Percentiles rank a stretch among this genome's conserved stretches.
Conservation (phyloP, 2,329 filamentous ascomycete species). For the Diaporthe aspalathi region DNA sequence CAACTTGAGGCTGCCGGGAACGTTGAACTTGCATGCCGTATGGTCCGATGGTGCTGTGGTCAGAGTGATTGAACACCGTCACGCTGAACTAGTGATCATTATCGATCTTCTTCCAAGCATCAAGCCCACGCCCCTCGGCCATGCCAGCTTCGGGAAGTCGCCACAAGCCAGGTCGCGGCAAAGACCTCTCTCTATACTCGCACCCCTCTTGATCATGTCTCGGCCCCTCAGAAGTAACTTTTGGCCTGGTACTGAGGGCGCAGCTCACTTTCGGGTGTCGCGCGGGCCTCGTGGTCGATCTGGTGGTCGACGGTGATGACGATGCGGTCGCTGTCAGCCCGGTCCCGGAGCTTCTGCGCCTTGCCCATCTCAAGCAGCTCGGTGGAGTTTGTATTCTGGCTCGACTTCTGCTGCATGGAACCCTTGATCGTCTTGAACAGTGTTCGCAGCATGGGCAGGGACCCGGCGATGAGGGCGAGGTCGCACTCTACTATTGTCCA, state of each 20-base stretch:
- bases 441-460: conserved; percentile 37
- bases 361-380: not conserved
- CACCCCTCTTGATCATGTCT: too few relatives aligned
- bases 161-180: too few relatives aligned
- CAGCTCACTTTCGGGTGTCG: not conserved
- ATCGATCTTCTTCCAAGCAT: too few relatives aligned
- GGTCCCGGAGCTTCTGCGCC: not conserved
- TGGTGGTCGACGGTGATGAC: conserved; percentile 15
- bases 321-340: not conserved
- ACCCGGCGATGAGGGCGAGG: conserved; percentile 38
- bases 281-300: not conserved
- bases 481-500: conserved; percentile 39
- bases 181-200: too few relatives aligned
- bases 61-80: too few relatives aligned
- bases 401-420: not conserved
- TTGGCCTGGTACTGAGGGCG: not conserved
- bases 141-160: too few relatives aligned
- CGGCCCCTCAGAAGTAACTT: not conserved
- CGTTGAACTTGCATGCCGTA: too few relatives aligned
- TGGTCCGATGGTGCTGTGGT: too few relatives aligned
- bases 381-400: not conserved
- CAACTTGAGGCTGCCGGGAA: too few relatives aligned
- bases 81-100: too few relatives aligned
- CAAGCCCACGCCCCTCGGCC: too few relatives aligned
- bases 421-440: conserved; percentile 27